Percentiles rank a stretch among this genome's conserved stretches.
phyloP scores from a whole-genome alignment of 1,284 basidiomycete species.

The Amylostereum areolatum region DNA sequence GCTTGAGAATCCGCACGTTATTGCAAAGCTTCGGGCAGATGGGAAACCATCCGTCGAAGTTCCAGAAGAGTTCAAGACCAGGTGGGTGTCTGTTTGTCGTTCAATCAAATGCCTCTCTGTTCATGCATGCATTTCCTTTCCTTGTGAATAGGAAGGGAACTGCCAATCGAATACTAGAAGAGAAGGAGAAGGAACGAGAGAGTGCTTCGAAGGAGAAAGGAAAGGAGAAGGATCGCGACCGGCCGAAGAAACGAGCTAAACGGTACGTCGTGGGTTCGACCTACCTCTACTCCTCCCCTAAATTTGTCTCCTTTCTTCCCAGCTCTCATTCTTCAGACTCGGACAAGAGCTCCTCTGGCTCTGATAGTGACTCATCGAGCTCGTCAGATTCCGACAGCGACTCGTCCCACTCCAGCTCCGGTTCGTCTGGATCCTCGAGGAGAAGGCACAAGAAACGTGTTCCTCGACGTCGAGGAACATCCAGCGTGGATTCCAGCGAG shows the following conservation, averaged over 20 bases:
- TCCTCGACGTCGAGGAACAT: slow-evolving; percentile 22
- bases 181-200: slow-evolving; percentile 64
- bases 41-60: slow-evolving; percentile 69
- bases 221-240: slow-evolving; percentile 20
- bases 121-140: neutral
- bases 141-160: slow-evolving; percentile 47
- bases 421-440: slow-evolving; percentile 36
- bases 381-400: slow-evolving; percentile 2
- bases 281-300: slow-evolving; percentile 12
- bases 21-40: slow-evolving; percentile 58
- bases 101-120: slow-evolving; percentile 6
- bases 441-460: slow-evolving; percentile 27
- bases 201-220: slow-evolving; percentile 26
- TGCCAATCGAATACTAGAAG: slow-evolving; percentile 68
- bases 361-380: slow-evolving; percentile 8
- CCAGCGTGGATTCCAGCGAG: neutral
- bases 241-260: slow-evolving; percentile 43
- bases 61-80: slow-evolving; percentile 75
- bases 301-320: slow-evolving; percentile 16
- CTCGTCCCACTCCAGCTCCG: slow-evolving; percentile 13
- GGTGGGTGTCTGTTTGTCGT: slow-evolving; percentile 34
- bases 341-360: slow-evolving; percentile 18
- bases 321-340: slow-evolving; percentile 36
- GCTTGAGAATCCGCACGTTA: slow-evolving; percentile 61
- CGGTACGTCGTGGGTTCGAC: slow-evolving; percentile 32